phyloP scores from a whole-genome alignment of 257 asterid genomes.

The Ballota nigra region DNA sequence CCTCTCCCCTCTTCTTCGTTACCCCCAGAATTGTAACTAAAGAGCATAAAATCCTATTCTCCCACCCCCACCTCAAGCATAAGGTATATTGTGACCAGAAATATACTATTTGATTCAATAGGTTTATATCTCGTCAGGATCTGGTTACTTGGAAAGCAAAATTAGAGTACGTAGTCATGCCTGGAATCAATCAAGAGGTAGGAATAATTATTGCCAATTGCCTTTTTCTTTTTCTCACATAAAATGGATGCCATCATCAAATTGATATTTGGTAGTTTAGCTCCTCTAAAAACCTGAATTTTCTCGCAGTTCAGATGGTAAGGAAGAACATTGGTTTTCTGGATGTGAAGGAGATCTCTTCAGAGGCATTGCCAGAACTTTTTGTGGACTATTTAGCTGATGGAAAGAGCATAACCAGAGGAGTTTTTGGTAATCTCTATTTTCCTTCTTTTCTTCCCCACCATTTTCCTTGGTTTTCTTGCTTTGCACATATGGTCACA shows the following conservation, averaged over 20 bases:
- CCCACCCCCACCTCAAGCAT: not conserved
- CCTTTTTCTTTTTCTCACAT: not conserved
- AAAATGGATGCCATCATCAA: not conserved
- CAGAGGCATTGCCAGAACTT: constrained; percentile 60
- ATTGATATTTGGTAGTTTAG: constrained; percentile 23
- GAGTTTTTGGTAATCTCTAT: constrained; percentile 66
- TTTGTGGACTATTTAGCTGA: constrained; percentile 59
- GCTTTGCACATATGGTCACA: not conserved
- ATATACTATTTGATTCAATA: constrained; percentile 31
- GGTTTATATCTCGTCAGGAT: constrained; percentile 80
- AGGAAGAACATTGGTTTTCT: constrained; percentile 82
- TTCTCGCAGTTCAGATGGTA: constrained; percentile 97
- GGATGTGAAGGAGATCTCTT: constrained; percentile 62
- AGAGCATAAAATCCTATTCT: not conserved
- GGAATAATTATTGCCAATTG: constrained; percentile 17
- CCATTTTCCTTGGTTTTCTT: not conserved
- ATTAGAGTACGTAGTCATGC: constrained; percentile 64
- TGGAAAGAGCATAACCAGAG: constrained; percentile 73
- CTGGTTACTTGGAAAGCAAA: constrained; percentile 83
- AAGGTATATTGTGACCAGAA: constrained; percentile 9
- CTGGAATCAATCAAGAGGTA: constrained; percentile 61
- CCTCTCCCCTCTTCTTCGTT: constrained; percentile 1
- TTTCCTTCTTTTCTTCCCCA: constrained; percentile 1
- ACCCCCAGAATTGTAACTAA: not conserved
- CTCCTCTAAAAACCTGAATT: constrained; percentile 52